Conservation (phyloP, 164 flowering plant species). For the Warburgia ugandensis region DNA sequence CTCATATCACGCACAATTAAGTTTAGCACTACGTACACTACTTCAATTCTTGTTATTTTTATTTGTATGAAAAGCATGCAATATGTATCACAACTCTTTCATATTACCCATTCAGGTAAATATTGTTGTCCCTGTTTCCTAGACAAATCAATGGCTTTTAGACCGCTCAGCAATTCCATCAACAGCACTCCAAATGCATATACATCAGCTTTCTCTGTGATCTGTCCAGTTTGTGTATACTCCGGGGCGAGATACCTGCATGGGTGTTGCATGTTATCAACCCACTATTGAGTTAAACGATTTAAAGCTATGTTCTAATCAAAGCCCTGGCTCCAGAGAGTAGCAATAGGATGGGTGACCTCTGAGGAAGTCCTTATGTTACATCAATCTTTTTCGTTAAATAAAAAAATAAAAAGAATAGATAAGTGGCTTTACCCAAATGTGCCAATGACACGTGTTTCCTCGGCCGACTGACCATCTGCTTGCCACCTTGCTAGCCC, state of each 20-base stretch:
- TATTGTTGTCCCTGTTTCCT: conserved; percentile 20
- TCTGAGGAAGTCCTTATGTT: too few relatives aligned
- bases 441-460: conserved; percentile 31
- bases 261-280: neutral
- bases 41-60: too few relatives aligned
- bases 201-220: conserved; percentile 39
- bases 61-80: too few relatives aligned
- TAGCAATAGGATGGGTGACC: too few relatives aligned
- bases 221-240: conserved; percentile 27
- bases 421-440: conserved; percentile 42
- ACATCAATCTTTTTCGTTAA: too few relatives aligned
- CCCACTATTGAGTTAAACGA: too few relatives aligned
- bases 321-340: too few relatives aligned
- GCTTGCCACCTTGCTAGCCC: conserved; percentile 39
- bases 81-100: too few relatives aligned
- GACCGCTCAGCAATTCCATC: conserved; percentile 32
- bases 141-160: conserved; percentile 22
- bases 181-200: conserved; percentile 38
- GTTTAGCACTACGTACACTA: too few relatives aligned
- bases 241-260: conserved; percentile 39
- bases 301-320: too few relatives aligned
- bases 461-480: conserved; percentile 27
- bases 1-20: too few relatives aligned
- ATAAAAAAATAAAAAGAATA: too few relatives aligned
- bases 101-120: conserved; percentile 28